Conservation (phyloP, 2,329 filamentous ascomycete genomes). For the Parascedosporium putredinis region DNA sequence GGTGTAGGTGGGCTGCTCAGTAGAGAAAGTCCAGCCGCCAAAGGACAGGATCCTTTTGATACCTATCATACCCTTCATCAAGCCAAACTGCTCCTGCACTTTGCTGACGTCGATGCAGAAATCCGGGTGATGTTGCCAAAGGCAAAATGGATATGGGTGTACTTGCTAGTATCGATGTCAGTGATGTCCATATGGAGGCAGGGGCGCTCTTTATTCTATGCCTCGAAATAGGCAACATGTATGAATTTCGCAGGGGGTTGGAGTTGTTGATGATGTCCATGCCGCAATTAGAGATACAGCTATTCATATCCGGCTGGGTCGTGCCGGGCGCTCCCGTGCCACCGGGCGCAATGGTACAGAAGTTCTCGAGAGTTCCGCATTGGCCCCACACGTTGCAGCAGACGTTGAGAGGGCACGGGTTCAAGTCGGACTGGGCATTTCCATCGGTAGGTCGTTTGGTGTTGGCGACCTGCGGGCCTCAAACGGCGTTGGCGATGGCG, state of each 20-base stretch:
- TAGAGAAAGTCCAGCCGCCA: constrained; percentile 24
- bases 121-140: constrained; percentile 16
- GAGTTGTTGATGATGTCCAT: constrained; percentile 19
- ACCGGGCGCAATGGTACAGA: constrained; percentile 22
- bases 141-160: constrained; percentile 23
- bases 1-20: constrained; percentile 16
- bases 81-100: constrained; percentile 18
- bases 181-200: constrained; percentile 22
- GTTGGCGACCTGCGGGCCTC: too few species aligned
- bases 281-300: constrained; percentile 23
- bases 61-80: constrained; percentile 19
- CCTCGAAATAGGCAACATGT: constrained; percentile 23
- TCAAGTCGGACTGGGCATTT: too few species aligned
- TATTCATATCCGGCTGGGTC: constrained; percentile 15
- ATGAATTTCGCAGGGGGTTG: constrained; percentile 16
- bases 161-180: constrained; percentile 13
- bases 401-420: constrained; percentile 20
- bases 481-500: too few species aligned
- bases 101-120: constrained; percentile 14
- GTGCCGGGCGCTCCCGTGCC: too few species aligned
- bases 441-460: too few species aligned
- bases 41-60: constrained; percentile 24
- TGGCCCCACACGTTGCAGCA: constrained; percentile 29
- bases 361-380: constrained; percentile 32
- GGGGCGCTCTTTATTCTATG: constrained; percentile 18